Base-by-base conservation (phyloP, 208 protist species). In the Crithidia bombi region DNA sequence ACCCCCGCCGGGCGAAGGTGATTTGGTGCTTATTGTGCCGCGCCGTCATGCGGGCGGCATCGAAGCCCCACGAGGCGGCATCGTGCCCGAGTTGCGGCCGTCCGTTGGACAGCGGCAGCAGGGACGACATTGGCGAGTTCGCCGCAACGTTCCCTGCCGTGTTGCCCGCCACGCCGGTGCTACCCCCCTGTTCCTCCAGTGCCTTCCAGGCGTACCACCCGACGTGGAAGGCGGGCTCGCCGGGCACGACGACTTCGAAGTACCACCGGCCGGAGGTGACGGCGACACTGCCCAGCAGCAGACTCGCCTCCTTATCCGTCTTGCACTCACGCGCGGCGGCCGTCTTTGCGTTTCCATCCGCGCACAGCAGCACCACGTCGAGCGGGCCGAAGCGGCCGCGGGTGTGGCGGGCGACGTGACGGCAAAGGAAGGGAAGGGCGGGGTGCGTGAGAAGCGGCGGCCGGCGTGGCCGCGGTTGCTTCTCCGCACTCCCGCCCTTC, bases 261-360 rank as follows among this genome's bases (percentile, higher is more conserved):
- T 97, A 97, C 93, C 93, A 97, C 38, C 77, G 63, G 5, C 93
- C 93, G 4, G 56, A 44, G 14, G 67, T 74, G n/a, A 96, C 87
- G 30, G 67, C 75, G n/a, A 95, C 93, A 35, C 64, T 92, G 52
- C 81, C 90, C 26, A 81, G 65, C 17, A 92, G 70, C 58, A 93
- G 67, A 41, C 84, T 88, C 2, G 83, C 63, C 41, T 75, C 73
- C n/a, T 91, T 82, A 9, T 87, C 87, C 0, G 77, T 61, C 62
- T 77, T 73, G 50, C 76, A 72, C 52, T 73, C 73, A 1, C 67
- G 62, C 59, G 49, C 23, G 1, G 35, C 30, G 21, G 39, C 69
- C 6, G 89, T 44, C 52, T 66, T 74, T 30, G 59, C 72, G 64
- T 81, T 79, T 61, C 64, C 55, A 28, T 68, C 75, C 10, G 72